These are phyloP conservation scores for Oryza glaberrima DNA, from an alignment of 176 grass and related monocot genomes.

Conservation along the genomic window DNA sequence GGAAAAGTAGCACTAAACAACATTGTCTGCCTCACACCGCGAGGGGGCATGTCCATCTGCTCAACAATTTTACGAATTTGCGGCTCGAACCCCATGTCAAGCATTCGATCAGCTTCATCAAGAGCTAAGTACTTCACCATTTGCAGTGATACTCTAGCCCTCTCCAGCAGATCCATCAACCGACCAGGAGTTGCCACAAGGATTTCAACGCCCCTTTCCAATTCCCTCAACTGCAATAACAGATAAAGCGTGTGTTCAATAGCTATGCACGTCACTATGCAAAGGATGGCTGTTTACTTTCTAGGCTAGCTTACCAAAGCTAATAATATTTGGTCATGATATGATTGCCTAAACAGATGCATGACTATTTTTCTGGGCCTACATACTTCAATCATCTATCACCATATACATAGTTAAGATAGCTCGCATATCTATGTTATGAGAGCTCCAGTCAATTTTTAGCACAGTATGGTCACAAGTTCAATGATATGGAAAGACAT, in stretches of 20 bases:
- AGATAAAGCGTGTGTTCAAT: slow-evolving; percentile 23
- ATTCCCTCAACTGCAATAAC: slow-evolving; percentile 73
- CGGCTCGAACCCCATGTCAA: slow-evolving; percentile 98
- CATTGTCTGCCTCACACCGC: slow-evolving; percentile 90
- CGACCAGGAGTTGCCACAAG: slow-evolving; percentile 98
- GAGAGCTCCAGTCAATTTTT: not conserved
- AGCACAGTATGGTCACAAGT: slow-evolving; percentile 6
- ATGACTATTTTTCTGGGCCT: not conserved
- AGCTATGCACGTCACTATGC: not conserved
- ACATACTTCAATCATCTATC: not conserved
- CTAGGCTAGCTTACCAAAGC: not conserved
- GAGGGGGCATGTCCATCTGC: slow-evolving; percentile 90
- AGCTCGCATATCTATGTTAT: not conserved
- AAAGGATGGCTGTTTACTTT: not conserved
- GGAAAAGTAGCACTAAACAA: slow-evolving; percentile 98
- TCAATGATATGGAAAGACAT: not conserved
- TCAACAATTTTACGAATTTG: slow-evolving; percentile 96
- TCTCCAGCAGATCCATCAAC: slow-evolving; percentile 90
- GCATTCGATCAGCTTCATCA: slow-evolving; percentile 98
- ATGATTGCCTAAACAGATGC: not conserved
- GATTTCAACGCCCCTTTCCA: slow-evolving; percentile 95
- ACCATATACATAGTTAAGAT: not conserved
- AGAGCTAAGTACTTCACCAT: slow-evolving; percentile 82
- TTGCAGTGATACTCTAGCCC: slow-evolving; percentile 89
- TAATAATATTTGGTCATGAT: not conserved